These are phyloP conservation scores for Plectosphaerella cucumerina DNA, from an alignment of 2,329 filamentous ascomycete genomes.

Conservation along the genomic window DNA sequence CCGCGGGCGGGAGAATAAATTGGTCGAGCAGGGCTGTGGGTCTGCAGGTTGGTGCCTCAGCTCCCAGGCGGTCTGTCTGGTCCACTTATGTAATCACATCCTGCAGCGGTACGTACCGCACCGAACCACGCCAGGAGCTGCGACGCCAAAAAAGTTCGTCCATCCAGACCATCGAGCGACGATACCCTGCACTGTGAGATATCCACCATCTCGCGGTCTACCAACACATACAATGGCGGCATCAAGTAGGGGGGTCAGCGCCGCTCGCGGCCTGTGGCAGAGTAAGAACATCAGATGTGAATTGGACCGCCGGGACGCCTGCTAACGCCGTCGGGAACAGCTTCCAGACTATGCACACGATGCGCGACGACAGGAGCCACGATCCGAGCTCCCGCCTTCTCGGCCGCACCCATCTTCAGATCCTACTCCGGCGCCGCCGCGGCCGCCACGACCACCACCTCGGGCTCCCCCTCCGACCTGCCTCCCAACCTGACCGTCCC, in stretches of 20 bases:
- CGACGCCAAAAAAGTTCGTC: slow-evolving; percentile 23
- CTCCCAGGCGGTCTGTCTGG: not conserved
- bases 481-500: slow-evolving; percentile 22
- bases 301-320: slow-evolving; percentile 1
- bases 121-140: slow-evolving; percentile 2
- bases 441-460: slow-evolving; percentile 8
- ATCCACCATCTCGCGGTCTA: not conserved
- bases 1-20: slow-evolving; percentile 10
- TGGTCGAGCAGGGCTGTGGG: not conserved
- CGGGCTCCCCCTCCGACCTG: slow-evolving; percentile 12
- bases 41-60: not conserved
- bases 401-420: not conserved
- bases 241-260: slow-evolving; percentile 52
- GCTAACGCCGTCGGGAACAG: slow-evolving; percentile 14
- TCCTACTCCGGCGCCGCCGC: slow-evolving; percentile 28
- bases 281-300: slow-evolving; percentile 33
- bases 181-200: slow-evolving; percentile 4
- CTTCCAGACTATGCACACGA: slow-evolving; percentile 29
- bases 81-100: slow-evolving; percentile 14
- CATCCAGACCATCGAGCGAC: not conserved
- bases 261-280: slow-evolving; percentile 43
- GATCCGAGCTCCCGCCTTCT: slow-evolving; percentile 16
- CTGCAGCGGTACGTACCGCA: slow-evolving; percentile 17
- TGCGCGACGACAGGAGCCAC: slow-evolving; percentile 25
- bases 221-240: slow-evolving; percentile 40